Evolutionary conservation across 2,329 filamentous ascomycete species (phyloP), one percentile per base, ranked within the genome.

Genomic region (Ceratocystis destructans): DNA sequence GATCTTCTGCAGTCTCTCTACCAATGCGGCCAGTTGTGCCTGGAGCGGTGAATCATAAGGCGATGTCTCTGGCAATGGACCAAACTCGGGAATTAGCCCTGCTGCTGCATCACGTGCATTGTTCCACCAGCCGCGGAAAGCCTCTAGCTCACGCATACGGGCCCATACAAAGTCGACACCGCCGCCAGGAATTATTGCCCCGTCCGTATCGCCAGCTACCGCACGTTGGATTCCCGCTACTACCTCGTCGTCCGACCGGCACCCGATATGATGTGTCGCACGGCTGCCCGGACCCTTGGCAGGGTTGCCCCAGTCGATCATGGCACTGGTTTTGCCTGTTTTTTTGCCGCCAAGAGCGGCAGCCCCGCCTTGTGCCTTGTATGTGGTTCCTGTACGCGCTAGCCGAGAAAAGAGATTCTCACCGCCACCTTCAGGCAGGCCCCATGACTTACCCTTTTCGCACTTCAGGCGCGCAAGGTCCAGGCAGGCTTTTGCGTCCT

Each of bases 391-490:
- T 17, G 84, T 79, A 57, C 86, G 81, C 2, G 81, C 83, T 3
- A 99, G 80, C 8, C 93, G 85, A 70, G 87, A 88, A 79, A 97
- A 99, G 62, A 99, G 85, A 70, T 90, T 93, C 76, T 99, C 94
- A 50, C 86, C 87, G 59, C 86, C 86, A 1, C 85, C 82, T 55
- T 96, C 90, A 62, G 84, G 84, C 0, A 87, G 87, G 45, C 90
- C 94, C 89, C 92, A 99, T 28, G 80, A 76, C 70, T 88, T 89
- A 50, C 94, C 94, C 76, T 89, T 94, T 74, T 97, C 92, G 74
- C 93, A 96, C 75, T 99, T 99, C 73, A 93, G 87, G 75, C 94
- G 96, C 61, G 97, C 85, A 1, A 99, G 86, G 72, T 97, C 92
- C 15, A 99, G 85, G 70, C 91, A 95, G 2, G 94, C 91, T 70